Conservation (phyloP, 2,329 filamentous ascomycete genomes). For the Nothophoma quercina region DNA sequence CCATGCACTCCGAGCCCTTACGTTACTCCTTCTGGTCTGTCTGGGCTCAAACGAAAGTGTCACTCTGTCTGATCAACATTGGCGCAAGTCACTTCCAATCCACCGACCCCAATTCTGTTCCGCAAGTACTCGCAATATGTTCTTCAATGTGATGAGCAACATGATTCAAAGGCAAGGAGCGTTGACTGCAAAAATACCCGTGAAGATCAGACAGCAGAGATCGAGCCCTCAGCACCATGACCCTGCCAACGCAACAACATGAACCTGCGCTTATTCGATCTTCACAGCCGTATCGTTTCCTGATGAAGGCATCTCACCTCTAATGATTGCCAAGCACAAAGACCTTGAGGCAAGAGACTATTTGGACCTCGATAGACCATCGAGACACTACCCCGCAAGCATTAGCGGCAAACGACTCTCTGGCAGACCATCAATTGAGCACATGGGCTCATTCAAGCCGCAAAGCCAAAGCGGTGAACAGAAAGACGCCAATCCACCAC, state of each 20-base stretch:
- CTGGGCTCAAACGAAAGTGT: not conserved
- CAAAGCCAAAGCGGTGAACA: conserved; percentile 18
- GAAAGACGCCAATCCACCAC: conserved; percentile 38
- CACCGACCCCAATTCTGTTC: not conserved
- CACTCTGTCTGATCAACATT: not conserved
- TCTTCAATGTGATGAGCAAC: not conserved
- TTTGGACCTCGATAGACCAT: conserved; percentile 49
- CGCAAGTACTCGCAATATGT: not conserved
- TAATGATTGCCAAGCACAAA: conserved; percentile 56
- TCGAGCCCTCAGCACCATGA: conserved; percentile 5
- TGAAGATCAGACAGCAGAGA: not conserved
- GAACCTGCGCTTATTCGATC: conserved; percentile 32
- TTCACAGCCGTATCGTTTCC: conserved; percentile 56
- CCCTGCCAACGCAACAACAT: not conserved
- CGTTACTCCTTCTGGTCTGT: not conserved
- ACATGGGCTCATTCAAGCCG: conserved; percentile 31
- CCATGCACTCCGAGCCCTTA: conserved; percentile 3
- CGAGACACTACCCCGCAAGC: conserved; percentile 49
- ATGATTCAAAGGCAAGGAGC: not conserved
- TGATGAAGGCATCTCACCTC: conserved; percentile 56
- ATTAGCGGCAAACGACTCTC: conserved; percentile 53
- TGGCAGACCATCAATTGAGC: conserved; percentile 51
- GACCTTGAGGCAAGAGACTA: conserved; percentile 54
- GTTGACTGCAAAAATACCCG: not conserved
- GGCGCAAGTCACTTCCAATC: not conserved